Conservation (phyloP, 257 asterid species). For the Solanum ossicruentum region DNA sequence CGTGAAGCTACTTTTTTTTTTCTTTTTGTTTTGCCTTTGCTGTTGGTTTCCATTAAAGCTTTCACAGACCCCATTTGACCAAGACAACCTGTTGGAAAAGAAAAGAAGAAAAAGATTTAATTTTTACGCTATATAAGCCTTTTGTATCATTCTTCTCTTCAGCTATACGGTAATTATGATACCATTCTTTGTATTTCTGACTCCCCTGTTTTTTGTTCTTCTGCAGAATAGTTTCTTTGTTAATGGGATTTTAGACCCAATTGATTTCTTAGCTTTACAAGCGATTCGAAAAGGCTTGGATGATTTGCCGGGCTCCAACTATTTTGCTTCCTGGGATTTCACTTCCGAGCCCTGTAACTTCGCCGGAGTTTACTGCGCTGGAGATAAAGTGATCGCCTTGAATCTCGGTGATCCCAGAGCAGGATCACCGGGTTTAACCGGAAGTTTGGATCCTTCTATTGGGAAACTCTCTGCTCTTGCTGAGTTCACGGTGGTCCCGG, state of each 20-base stretch:
- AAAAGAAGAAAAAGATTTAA: slow-evolving; percentile 2
- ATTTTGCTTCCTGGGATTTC: slow-evolving; percentile 82
- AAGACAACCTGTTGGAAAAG: slow-evolving; percentile 14
- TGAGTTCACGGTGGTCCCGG: slow-evolving; percentile 66
- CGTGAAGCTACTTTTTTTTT: slow-evolving; percentile 33
- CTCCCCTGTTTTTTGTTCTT: slow-evolving; percentile 9
- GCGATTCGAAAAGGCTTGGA: slow-evolving; percentile 50
- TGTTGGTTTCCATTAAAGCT: slow-evolving; percentile 30
- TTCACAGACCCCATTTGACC: slow-evolving; percentile 17
- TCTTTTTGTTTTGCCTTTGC: not conserved
- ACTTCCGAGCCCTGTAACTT: slow-evolving; percentile 82
- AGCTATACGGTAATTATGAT: slow-evolving; percentile 1
- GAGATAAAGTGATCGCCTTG: slow-evolving; percentile 58
- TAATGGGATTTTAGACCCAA: slow-evolving; percentile 57
- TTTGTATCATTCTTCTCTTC: not conserved
- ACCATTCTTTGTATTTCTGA: not conserved
- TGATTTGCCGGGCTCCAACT: slow-evolving; percentile 82
- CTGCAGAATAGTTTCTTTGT: slow-evolving; percentile 20
- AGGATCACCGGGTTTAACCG: slow-evolving; percentile 60
- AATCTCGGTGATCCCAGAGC: slow-evolving; percentile 96
- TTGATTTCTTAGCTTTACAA: slow-evolving; percentile 83
- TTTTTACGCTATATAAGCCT: slow-evolving; percentile 22
- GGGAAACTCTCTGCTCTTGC: slow-evolving; percentile 46
- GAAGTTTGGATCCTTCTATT: slow-evolving; percentile 43
- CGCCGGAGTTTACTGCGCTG: slow-evolving; percentile 70